Conservation (phyloP, 331 rosid species). For the Erythrophleum ivorense region DNA sequence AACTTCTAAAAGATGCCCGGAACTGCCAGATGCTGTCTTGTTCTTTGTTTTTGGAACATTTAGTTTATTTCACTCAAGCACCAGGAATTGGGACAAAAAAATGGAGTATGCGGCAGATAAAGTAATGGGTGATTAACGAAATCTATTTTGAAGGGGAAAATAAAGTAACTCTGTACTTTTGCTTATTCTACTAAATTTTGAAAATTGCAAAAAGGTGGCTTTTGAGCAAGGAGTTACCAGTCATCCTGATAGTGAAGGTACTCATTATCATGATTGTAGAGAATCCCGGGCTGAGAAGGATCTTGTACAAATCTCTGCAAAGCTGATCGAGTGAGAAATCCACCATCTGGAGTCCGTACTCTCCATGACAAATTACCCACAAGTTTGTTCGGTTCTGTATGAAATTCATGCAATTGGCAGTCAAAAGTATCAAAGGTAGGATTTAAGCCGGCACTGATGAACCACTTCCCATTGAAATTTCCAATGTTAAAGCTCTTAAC, state of each 20-base stretch:
- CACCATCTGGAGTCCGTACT: constrained; percentile 82
- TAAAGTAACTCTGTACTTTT: background rate
- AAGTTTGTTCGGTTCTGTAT: constrained; percentile 68
- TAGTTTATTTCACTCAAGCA: constrained; percentile 13
- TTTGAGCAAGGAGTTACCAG: constrained; percentile 62
- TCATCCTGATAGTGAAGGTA: constrained; percentile 97
- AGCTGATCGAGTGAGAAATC: constrained; percentile 79
- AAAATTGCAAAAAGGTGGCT: constrained; percentile 5
- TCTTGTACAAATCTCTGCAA: constrained; percentile 90
- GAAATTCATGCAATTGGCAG: constrained; percentile 90
- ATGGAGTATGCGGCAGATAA: no score
- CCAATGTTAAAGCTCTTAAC: constrained; percentile 74
- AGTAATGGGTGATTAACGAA: background rate
- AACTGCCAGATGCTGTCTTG: constrained; percentile 5
- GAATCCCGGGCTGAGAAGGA: constrained; percentile 78
- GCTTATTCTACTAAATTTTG: background rate
- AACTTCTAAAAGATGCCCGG: constrained; percentile 19
- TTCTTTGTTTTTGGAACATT: constrained; percentile 14
- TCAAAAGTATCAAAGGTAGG: constrained; percentile 85
- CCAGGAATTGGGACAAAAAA: no score
- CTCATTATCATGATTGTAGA: constrained; percentile 91
- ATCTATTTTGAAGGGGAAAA: background rate
- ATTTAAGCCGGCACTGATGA: constrained; percentile 85
- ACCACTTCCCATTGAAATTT: constrained; percentile 93
- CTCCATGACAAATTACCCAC: constrained; percentile 90